These are phyloP conservation scores for Zizania latifolia DNA, from an alignment of 176 grass and related monocot species.

Conservation along the genomic window DNA sequence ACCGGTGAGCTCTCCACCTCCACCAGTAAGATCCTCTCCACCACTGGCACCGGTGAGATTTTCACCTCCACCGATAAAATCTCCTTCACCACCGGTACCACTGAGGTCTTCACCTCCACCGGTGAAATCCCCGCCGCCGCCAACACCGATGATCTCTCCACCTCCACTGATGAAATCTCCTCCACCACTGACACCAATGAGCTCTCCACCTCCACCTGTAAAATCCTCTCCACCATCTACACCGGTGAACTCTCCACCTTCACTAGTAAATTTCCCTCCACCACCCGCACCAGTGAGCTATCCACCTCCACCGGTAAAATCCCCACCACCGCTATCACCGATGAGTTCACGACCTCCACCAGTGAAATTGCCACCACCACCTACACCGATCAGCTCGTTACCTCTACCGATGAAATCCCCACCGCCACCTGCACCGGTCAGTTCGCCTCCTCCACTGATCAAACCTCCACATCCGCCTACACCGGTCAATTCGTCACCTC, in stretches of 20 bases:
- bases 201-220: neutral
- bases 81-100: neutral
- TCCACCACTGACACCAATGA: neutral
- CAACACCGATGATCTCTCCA: neutral
- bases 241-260: neutral
- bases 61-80: neutral
- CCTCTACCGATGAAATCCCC: neutral
- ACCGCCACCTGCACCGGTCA: neutral
- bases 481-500: neutral
- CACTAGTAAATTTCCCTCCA: neutral
- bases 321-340: neutral
- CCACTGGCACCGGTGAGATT: neutral
- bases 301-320: neutral
- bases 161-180: conserved; percentile 10
- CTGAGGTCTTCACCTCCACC: conserved; percentile 18
- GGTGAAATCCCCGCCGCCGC: neutral
- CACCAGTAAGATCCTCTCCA: neutral
- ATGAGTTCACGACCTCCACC: neutral
- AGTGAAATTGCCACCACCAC: neutral
- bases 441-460: neutral
- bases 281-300: neutral
- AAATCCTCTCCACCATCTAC: neutral
- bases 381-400: neutral
- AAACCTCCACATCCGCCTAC: neutral
- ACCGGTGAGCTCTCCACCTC: neutral